Evolutionary conservation across 768 basidiomycete genomes (phyloP).

Genomic region (Lactarius evosmus): DNA sequence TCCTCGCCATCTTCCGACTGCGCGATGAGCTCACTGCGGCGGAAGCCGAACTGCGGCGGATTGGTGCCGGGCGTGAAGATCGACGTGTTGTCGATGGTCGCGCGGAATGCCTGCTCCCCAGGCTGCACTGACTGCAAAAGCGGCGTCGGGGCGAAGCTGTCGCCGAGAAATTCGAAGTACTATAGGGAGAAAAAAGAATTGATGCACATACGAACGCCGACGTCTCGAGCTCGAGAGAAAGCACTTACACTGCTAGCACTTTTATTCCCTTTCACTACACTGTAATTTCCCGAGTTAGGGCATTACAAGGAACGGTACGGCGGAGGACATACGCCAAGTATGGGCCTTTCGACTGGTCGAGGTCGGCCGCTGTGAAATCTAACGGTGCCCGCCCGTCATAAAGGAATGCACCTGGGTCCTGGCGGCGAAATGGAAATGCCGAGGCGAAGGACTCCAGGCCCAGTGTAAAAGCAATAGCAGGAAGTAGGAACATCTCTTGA

Average conservation of each 20-base stretch:
- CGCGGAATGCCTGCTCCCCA: constrained; percentile 52
- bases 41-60: constrained; percentile 52
- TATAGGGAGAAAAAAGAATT: constrained; percentile 26
- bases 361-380: constrained; percentile 41
- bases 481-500: constrained; percentile 7
- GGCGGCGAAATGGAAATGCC: constrained; percentile 44
- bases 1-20: constrained; percentile 39
- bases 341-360: constrained; percentile 48
- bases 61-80: constrained; percentile 52
- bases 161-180: constrained; percentile 46
- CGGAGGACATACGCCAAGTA: constrained; percentile 49
- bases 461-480: background rate
- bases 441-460: constrained; percentile 12
- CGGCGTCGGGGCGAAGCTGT: constrained; percentile 42
- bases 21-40: constrained; percentile 59
- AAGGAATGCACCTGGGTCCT: background rate
- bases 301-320: background rate
- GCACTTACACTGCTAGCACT: constrained; percentile 49
- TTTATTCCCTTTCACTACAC: constrained; percentile 53
- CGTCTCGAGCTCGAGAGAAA: constrained; percentile 2
- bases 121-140: constrained; percentile 44
- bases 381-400: constrained; percentile 48
- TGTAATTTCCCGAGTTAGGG: constrained; percentile 28
- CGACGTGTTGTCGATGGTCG: constrained; percentile 56
- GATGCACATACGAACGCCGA: background rate